Evolutionary conservation across 176 grass and related monocot species (phyloP), one percentile per base, ranked within the genome.

Genomic region (Zoysia japonica): DNA sequence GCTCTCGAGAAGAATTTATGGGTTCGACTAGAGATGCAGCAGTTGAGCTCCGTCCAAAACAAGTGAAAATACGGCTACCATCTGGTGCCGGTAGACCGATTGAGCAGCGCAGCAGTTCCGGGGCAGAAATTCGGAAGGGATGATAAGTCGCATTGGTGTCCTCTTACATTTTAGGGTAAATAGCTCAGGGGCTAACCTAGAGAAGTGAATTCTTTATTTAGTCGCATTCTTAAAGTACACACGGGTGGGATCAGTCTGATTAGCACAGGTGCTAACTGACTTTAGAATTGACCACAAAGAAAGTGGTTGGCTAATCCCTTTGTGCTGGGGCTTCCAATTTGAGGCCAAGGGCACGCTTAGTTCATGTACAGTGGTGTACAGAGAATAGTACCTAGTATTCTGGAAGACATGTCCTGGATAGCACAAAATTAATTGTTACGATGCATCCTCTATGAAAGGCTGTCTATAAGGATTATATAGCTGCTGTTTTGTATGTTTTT

Each of bases 311-410:
- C 74, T 83, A 87, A 87, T 84, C 81, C 87, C 72, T 83, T 84
- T 90, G 84, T 90, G 80, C 84, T 70, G 66, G 56, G 57, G 83
- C 84, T 80, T 87, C 80, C 80, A 87, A 87, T 90, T 90, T 81
- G 84, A 90, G 81, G 78, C 82, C 52, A 10, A 36, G 57, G 70
- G 79, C 78, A 70, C 46, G 66, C 68, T 78, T 90, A 87, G 78
- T n/a, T n/a, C n/a, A n/a, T n/a, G n/a, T n/a, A n/a, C n/a, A n/a
- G n/a, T n/a, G n/a, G n/a, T n/a, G n/a, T n/a, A n/a, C n/a, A n/a
- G n/a, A n/a, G n/a, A n/a, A n/a, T n/a, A n/a, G n/a, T n/a, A n/a
- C n/a, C n/a, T n/a, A n/a, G n/a, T n/a, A n/a, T n/a, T n/a, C n/a
- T n/a, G n/a, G n/a, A n/a, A n/a, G n/a, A n/a, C n/a, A n/a, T n/a